phyloP scores from a whole-genome alignment of 2,329 filamentous ascomycete species.

The Anthostomella pinea region DNA sequence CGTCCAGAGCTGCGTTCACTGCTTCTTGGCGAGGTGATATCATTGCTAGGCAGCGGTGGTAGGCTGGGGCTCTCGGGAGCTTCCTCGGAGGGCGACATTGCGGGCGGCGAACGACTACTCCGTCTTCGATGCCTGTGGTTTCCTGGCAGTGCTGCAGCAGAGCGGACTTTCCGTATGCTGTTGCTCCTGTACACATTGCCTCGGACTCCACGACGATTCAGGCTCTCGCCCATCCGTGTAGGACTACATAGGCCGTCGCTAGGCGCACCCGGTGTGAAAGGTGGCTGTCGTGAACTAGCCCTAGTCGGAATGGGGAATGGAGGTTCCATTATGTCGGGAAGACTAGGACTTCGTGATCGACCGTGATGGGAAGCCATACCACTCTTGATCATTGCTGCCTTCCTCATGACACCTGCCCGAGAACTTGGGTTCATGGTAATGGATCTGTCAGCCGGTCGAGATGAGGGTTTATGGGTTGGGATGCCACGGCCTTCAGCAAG shows the following conservation, averaged over 20 bases:
- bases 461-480: constrained; percentile 31
- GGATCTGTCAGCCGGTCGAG: constrained; percentile 24
- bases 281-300: constrained; percentile 78
- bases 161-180: constrained; percentile 80
- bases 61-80: constrained; percentile 66
- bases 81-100: constrained; percentile 65
- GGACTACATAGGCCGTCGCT: constrained; percentile 78
- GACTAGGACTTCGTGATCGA: constrained; percentile 63
- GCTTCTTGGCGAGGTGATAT: constrained; percentile 61
- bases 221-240: constrained; percentile 55
- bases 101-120: constrained; percentile 60
- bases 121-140: constrained; percentile 48
- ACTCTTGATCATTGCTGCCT: constrained; percentile 76
- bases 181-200: constrained; percentile 51
- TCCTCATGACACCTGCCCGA: constrained; percentile 65
- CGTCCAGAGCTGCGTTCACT: constrained; percentile 38
- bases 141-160: constrained; percentile 69
- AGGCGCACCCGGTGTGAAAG: constrained; percentile 60
- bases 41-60: constrained; percentile 71
- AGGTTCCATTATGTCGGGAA: constrained; percentile 60
- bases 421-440: constrained; percentile 39
- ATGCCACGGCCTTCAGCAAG: constrained; percentile 31
- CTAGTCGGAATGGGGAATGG: constrained; percentile 91
- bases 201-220: constrained; percentile 50
- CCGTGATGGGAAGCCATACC: constrained; percentile 68